These are phyloP conservation scores for Rhizophora apiculata DNA, from an alignment of 345 rosid genomes.

Conservation along the genomic window DNA sequence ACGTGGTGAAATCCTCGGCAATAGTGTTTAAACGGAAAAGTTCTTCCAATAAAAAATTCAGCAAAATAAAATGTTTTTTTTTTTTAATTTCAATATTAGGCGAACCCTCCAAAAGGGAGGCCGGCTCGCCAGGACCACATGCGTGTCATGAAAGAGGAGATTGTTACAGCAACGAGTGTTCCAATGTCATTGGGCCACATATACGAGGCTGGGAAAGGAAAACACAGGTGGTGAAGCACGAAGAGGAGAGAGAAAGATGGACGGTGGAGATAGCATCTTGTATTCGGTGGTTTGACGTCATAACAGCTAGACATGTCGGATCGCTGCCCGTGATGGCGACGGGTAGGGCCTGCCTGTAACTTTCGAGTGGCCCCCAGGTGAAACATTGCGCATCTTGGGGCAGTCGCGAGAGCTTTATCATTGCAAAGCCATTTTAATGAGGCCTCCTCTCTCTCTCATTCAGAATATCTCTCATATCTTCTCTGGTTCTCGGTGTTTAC, in stretches of 20 bases:
- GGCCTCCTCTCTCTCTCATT: slow-evolving; percentile 6
- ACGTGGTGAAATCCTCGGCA: slow-evolving; percentile 37
- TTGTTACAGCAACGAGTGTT: slow-evolving; percentile 35
- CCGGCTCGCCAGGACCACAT: slow-evolving; percentile 50
- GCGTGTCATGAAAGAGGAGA: slow-evolving; percentile 60
- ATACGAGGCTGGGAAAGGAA: neutral
- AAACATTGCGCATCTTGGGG: slow-evolving; percentile 1
- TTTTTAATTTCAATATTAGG: no score
- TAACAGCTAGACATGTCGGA: slow-evolving; percentile 68
- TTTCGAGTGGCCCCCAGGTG: slow-evolving; percentile 59
- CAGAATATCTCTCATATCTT: slow-evolving; percentile 10
- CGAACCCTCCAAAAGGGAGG: neutral
- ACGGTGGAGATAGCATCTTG: slow-evolving; percentile 58
- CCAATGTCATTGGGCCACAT: slow-evolving; percentile 51
- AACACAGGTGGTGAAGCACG: slow-evolving; percentile 44
- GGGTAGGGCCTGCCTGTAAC: slow-evolving; percentile 67
- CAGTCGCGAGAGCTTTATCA: neutral
- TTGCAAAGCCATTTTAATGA: slow-evolving; percentile 20
- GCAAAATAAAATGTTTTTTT: no score
- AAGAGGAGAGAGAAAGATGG: slow-evolving; percentile 22
- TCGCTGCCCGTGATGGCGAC: slow-evolving; percentile 60
- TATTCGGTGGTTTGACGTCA: slow-evolving; percentile 59
- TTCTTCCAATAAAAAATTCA: neutral
- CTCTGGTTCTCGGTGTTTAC: neutral
- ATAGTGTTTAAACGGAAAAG: neutral